Base-by-base conservation (phyloP, 2,329 filamentous ascomycete species). In the Aureobasidium mangrovei region DNA sequence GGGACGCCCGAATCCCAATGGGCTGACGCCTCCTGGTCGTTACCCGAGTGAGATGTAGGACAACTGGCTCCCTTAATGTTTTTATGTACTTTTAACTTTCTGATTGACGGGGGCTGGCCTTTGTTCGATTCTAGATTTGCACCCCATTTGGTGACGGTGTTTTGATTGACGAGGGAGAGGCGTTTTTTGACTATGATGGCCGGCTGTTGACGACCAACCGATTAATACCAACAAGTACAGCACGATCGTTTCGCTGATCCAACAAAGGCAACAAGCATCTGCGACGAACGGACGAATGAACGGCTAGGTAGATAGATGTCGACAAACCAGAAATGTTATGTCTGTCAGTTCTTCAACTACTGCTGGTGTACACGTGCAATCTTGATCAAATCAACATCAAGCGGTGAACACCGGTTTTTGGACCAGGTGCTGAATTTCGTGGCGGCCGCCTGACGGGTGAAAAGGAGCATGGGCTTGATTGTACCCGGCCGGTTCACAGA, bases 21-120 rank as follows among this genome's bases (percentile, higher is more conserved):
- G 63, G 4, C 43, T 67, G 56, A 66, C 63, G 27, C 63, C 64
- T 32, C 58, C 57, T 10, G 64, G 65, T 18, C 54, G 65, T 53
- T 68, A 68, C 58, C 65, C 66, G 4, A 65, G 63, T 26, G 57
- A 56, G 29, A 54, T 57, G 38, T 57, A 54, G 38, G 47, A 26
- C 28, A 6, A 8, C 27, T 33, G 38, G 47, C 7, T 27, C 35
- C 27, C 39, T 39, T 49, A 49, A 49, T 49, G 47, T 51, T 38
- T 18, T 41, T 51, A 42, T 41, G 38, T 51, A 42, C 47, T 42
- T 42, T 51, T 51, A 42, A 28, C 47, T 42, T 42, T 51, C 47
- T 51, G 28, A n/a, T 18, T 39, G 9, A 18, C 27, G 38, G 18
- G 33, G 38, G 36, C 47, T n/a, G 47, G 31, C 38, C 47, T 42